Evolutionary conservation across 305 asterid genomes (phyloP), one percentile per base, ranked within the genome.

Genomic region (Fraxinus latifolia): DNA sequence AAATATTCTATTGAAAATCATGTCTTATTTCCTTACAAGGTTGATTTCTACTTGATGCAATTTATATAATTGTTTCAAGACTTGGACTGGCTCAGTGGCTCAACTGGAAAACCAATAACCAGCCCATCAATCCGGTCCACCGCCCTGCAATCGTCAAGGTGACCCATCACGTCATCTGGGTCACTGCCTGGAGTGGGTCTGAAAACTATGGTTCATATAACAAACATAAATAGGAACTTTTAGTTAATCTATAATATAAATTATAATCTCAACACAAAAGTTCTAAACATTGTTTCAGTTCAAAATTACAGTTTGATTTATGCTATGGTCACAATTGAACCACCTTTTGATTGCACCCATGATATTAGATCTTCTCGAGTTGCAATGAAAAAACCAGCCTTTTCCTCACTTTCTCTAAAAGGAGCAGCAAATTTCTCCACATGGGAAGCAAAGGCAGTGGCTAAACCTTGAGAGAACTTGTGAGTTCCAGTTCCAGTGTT

Each of bases 401-500:
- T 93, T 67, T 87, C 96, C 53, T 90, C 92, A 47, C 98, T 93
- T 34, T 88, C 87, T 21, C 47, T 85, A 70, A 94, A 96, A 8
- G 99, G 99, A 17, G 91, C 99, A 2, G 90, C 91, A 37, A 96
- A 80, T 80, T 89, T 90, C 87, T 87, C 93, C 68, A 86, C 91
- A 71, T 93, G 97, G 70, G 90, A 83, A 27, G 93, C 98, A n/a
- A 94, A 93, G 11, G 94, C 92, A 76, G 77, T 87, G 65, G 89
- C 97, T 81, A 93, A 82, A 2, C 97, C 98, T 74, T 91, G 95
- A 8, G 97, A 91, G 80, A 90, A 93, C 92, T 88, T 93, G 78
- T 94, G 98, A 42, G 93, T 91, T 11, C 99, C 99, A 0, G 97
- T 86, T 29, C 99, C 99, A 0, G 99, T 92, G 83, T 81, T 89